phyloP scores from a whole-genome alignment of 2,329 filamentous ascomycete species.

The Colletotrichum liaoningense region DNA sequence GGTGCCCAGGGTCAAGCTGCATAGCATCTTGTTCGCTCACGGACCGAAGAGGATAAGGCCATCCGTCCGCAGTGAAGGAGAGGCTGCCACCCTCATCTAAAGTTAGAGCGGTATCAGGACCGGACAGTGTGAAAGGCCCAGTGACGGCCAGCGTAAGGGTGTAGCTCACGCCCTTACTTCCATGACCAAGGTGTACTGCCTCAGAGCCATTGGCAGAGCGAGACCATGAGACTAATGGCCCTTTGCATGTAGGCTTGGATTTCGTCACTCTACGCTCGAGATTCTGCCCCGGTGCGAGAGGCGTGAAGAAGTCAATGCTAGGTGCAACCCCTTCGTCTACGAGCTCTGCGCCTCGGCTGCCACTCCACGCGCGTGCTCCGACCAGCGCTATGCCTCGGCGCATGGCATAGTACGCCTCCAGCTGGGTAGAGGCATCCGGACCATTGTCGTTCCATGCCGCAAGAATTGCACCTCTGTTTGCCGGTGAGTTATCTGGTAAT shows the following conservation, averaged over 20 bases:
- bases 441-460: slow-evolving; percentile 63
- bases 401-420: slow-evolving; percentile 60
- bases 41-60: slow-evolving; percentile 60
- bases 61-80: slow-evolving; percentile 42
- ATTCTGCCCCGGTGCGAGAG: slow-evolving; percentile 55
- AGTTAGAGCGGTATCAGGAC: slow-evolving; percentile 2
- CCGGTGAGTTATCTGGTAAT: slow-evolving; percentile 43
- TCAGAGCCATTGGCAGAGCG: slow-evolving; percentile 18
- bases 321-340: slow-evolving; percentile 39
- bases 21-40: slow-evolving; percentile 55
- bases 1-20: slow-evolving; percentile 58
- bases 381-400: slow-evolving; percentile 56
- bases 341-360: slow-evolving; percentile 48
- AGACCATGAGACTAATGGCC: slow-evolving; percentile 47
- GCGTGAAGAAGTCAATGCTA: slow-evolving; percentile 51
- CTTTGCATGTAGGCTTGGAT: not conserved
- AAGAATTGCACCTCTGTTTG: slow-evolving; percentile 49
- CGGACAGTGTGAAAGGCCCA: not conserved
- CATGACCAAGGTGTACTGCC: slow-evolving; percentile 42
- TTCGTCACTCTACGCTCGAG: slow-evolving; percentile 49
- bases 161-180: slow-evolving; percentile 59
- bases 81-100: not conserved
- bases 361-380: slow-evolving; percentile 53
- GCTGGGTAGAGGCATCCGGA: slow-evolving; percentile 58
- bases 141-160: slow-evolving; percentile 49